Base-by-base conservation (phyloP, 2,329 filamentous ascomycete genomes). In the Fusarium sp. region DNA sequence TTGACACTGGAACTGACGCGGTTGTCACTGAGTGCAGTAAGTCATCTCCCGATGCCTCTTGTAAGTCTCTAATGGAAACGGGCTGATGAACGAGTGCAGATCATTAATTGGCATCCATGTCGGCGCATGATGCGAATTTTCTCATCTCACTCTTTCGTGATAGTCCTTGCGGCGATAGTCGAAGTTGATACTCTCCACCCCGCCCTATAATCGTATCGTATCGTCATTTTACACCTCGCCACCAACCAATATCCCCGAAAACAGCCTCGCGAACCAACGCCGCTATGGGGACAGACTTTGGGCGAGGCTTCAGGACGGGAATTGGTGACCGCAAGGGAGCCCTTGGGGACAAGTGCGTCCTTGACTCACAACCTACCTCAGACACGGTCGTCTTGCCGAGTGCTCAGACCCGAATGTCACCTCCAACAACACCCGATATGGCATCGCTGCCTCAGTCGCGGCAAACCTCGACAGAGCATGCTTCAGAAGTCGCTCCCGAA, bases 401-500 rank as follows among this genome's bases (percentile, higher is more conserved):
- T 34, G 63, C 72, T 76, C 79, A 80, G 74, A 80, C 72, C 70
- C 77, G 77, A 30, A 77, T 80, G 73, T 81, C 80, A 54, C 75
- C 80, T 63, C 77, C 80, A 20, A 69, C 70, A 61, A 74, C 77
- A 45, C 77, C 75, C 63, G 75, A 77, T 57, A 59, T 73, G 32
- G 69, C 72, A 45, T 77, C 71, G 14, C 75, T 75, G 34, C 73
- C 72, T 73, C 80, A 76, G 72, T 80, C 80, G 69, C 83, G 80
- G 67, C 82, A 79, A 73, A 78, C 77, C 58, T 82, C 76, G 64
- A 81, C 81, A 25, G 80, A 83, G 54, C 71, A 78, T 25, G 75
- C 78, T 8, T 80, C 80, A 56, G 82, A 85, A 41, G 82, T 83
- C 37, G 83, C 81, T 5, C 80, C 83, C 5, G 85, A 85, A 69